phyloP scores from a whole-genome alignment of 2,329 filamentous ascomycete genomes.

The Metarhizium rileyi region DNA sequence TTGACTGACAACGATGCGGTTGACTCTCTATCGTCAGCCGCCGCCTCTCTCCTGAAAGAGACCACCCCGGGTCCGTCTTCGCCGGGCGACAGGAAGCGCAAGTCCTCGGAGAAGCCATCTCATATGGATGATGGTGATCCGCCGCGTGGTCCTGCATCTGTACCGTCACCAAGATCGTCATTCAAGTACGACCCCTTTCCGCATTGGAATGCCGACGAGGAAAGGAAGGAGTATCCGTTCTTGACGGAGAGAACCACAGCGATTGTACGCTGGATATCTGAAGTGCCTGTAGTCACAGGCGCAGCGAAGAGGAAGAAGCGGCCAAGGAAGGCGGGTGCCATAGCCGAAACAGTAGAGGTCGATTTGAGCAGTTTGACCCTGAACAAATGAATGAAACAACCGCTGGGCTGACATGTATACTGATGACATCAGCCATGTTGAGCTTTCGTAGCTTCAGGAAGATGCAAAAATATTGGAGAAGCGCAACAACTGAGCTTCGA shows the following conservation, averaged over 20 bases:
- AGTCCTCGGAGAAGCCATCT: neutral
- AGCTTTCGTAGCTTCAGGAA: neutral
- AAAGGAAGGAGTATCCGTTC: conserved; percentile 55
- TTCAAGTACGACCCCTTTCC: neutral
- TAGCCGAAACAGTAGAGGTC: neutral
- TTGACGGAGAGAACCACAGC: conserved; percentile 59
- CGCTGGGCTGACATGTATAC: neutral
- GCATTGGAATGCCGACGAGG: conserved; percentile 52
- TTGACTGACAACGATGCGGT: neutral
- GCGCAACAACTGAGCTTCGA: neutral
- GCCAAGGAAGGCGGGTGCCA: conserved; percentile 13
- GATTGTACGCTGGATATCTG: conserved; percentile 59
- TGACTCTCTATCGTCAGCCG: neutral
- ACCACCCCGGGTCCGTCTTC: neutral
- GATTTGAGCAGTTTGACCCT: neutral
- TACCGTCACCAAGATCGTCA: neutral
- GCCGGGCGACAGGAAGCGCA: neutral
- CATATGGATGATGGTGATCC: neutral
- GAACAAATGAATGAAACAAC: neutral
- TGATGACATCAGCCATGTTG: neutral
- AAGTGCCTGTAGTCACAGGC: conserved; percentile 38
- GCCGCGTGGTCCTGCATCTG: neutral
- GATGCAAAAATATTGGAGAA: neutral
- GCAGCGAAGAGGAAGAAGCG: conserved; percentile 28
- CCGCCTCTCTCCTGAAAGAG: neutral